phyloP scores from a whole-genome alignment of 2,329 filamentous ascomycete species.

The Aspergillus sergii region DNA sequence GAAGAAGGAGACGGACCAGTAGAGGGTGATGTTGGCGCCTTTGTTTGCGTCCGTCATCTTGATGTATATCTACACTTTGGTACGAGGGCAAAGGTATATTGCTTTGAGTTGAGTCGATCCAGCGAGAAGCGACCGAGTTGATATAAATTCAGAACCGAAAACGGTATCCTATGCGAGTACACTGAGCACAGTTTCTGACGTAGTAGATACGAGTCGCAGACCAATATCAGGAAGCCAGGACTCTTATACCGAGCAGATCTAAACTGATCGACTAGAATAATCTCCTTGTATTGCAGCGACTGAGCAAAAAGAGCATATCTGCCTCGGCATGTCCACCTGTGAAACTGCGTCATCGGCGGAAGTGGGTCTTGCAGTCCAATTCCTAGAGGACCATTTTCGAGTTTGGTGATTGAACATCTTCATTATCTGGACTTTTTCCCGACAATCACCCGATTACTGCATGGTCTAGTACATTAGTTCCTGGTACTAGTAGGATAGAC shows the following conservation, averaged over 20 bases:
- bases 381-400: not conserved
- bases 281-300: not conserved
- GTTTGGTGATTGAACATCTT: not conserved
- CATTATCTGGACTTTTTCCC: not conserved
- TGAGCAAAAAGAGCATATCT: not conserved
- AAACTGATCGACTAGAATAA: not conserved
- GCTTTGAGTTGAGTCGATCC: not conserved
- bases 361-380: not conserved
- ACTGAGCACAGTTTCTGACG: not conserved
- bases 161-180: not conserved
- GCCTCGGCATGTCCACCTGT: constrained; percentile 5
- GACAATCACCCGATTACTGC: not conserved
- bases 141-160: not conserved
- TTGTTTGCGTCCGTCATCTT: constrained; percentile 25
- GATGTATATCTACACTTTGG: not conserved
- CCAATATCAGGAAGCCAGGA: not conserved
- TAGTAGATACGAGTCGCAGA: not conserved
- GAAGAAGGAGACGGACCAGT: constrained; percentile 54
- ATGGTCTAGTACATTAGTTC: not conserved
- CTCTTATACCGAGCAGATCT: not conserved
- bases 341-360: constrained; percentile 7
- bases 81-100: not conserved
- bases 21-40: constrained; percentile 61
- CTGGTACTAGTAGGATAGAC: not conserved
- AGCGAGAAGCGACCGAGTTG: not conserved